These are phyloP conservation scores for Sporopachydermia cereana DNA, from an alignment of 1,139 yeast species.

Conservation along the genomic window DNA sequence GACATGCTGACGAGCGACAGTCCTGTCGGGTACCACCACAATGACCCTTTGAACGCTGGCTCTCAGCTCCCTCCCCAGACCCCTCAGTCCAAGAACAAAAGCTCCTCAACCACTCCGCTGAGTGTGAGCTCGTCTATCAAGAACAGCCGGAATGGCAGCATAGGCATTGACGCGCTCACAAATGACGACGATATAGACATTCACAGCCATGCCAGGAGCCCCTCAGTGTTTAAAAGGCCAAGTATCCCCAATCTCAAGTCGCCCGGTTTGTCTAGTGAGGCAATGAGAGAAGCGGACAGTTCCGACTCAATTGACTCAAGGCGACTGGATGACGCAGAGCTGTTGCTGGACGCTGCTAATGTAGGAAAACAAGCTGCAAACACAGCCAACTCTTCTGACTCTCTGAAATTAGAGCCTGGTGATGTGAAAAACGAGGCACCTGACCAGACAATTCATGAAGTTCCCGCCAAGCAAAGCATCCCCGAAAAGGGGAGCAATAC, in stretches of 20 bases:
- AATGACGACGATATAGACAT: constrained; percentile 6
- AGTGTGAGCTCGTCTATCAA: neutral
- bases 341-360: neutral
- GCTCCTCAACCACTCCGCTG: constrained; percentile 1
- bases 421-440: neutral
- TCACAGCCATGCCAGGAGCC: constrained; percentile 2
- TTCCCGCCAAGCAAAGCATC: neutral
- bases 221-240: neutral
- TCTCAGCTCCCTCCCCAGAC: constrained; percentile 3
- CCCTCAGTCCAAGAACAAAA: neutral
- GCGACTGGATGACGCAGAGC: too few relatives aligned
- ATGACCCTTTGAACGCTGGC: neutral
- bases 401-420: too few relatives aligned
- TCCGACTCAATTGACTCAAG: neutral
- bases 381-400: neutral
- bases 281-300: neutral
- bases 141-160: neutral
- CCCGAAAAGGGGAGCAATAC: neutral
- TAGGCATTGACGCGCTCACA: neutral
- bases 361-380: neutral
- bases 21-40: neutral
- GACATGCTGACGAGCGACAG: constrained; percentile 5
- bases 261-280: neutral
- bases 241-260: neutral
- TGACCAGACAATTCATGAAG: neutral